These are phyloP conservation scores for Gentiana dahurica DNA, from an alignment of 257 asterid species.

Conservation along the genomic window DNA sequence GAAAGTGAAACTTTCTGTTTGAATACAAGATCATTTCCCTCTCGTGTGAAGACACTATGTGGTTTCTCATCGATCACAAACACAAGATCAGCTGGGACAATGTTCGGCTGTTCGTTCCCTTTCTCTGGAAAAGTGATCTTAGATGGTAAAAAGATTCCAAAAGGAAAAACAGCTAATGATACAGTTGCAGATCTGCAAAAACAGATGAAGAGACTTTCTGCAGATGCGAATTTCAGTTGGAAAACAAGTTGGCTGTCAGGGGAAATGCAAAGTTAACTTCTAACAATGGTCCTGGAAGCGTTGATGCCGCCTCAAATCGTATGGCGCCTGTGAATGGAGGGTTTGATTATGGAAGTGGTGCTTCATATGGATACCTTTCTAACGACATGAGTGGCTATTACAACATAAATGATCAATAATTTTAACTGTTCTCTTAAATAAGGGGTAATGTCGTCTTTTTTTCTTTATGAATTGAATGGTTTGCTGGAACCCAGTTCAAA, in stretches of 20 bases:
- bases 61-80: constrained; percentile 86
- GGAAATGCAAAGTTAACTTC: constrained; percentile 19
- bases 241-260: constrained; percentile 23
- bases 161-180: constrained; percentile 60
- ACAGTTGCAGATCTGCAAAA: constrained; percentile 85
- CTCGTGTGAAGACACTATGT: constrained; percentile 54
- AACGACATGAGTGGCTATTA: constrained; percentile 47
- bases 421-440: constrained; percentile 17
- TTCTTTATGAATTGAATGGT: constrained; percentile 19
- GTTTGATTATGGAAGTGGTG: constrained; percentile 28
- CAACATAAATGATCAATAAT: constrained; percentile 12
- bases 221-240: constrained; percentile 41
- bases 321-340: constrained; percentile 24
- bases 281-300: constrained; percentile 13
- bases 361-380: constrained; percentile 42
- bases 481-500: constrained; percentile 7
- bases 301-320: constrained; percentile 9
- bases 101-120: constrained; percentile 75
- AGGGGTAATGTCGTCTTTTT: constrained; percentile 17
- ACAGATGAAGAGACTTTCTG: constrained; percentile 75
- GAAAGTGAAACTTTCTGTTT: constrained; percentile 46
- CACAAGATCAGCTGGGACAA: constrained; percentile 59
- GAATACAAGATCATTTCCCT: constrained; percentile 59
- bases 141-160: constrained; percentile 68
- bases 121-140: constrained; percentile 93